phyloP scores from a whole-genome alignment of 179 eudicot species.

The Monotropa hypopitys region DNA sequence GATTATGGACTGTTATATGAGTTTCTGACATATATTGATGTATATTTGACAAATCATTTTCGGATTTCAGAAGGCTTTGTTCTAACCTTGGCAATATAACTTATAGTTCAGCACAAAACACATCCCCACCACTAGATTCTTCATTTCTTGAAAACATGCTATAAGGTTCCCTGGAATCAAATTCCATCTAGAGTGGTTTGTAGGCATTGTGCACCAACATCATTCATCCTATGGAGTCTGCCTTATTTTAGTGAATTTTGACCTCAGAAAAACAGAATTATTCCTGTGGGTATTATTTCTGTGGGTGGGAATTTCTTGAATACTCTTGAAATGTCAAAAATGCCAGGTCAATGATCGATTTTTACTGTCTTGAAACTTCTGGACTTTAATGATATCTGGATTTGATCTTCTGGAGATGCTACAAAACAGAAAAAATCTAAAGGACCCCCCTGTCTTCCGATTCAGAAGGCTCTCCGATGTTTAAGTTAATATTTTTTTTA shows the following conservation, averaged over 20 bases:
- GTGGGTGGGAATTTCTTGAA: neutral
- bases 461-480: no score
- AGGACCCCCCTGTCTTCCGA: no score
- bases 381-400: no score
- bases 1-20: no score
- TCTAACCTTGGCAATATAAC: neutral
- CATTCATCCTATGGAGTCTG: neutral
- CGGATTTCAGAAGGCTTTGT: no score
- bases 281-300: neutral
- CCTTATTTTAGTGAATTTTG: neutral
- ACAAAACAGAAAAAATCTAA: no score
- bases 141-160: neutral
- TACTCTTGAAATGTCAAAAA: neutral
- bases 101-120: neutral
- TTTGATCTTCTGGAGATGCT: no score
- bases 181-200: neutral
- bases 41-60: no score
- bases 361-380: no score
- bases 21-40: no score
- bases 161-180: neutral
- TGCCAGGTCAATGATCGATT: no score
- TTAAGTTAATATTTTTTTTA: no score
- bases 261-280: neutral
- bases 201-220: neutral
- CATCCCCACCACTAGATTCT: neutral